A percentile compares a stretch with the other conserved stretches of the same genome.
Evolutionary conservation across 2,329 filamentous ascomycete species (phyloP).

Genomic region (Colletotrichum tanaceti): DNA sequence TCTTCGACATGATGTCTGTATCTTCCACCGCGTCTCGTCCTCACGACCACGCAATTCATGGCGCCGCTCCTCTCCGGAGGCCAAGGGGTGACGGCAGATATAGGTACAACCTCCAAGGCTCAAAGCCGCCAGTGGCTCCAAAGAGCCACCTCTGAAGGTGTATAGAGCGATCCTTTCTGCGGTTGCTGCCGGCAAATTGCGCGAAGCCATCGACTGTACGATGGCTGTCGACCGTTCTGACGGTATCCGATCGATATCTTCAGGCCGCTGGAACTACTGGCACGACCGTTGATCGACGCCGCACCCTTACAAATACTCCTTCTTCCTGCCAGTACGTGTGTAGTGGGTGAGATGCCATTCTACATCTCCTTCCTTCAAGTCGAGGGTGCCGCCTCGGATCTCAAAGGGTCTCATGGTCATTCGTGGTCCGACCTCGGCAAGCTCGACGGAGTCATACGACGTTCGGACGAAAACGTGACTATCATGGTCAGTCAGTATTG

Average conservation of each 20-base stretch:
- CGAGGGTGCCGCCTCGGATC: constrained; percentile 89
- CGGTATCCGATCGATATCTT: neutral
- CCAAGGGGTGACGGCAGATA: neutral
- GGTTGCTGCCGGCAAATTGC: neutral
- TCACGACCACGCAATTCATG: neutral
- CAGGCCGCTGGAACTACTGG: neutral
- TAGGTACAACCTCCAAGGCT: neutral
- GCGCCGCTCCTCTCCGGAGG: neutral
- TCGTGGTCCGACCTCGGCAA: constrained; percentile 82
- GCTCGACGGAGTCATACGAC: constrained; percentile 84
- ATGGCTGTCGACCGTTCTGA: neutral
- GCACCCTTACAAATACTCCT: constrained; percentile 83
- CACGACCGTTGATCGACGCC: neutral
- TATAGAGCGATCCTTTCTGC: neutral
- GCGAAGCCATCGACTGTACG: neutral
- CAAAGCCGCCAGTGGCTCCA: neutral
- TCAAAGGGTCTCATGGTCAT: constrained; percentile 90
- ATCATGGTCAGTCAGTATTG: constrained; percentile 29
- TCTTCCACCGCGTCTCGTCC: neutral
- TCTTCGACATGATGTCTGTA: neutral
- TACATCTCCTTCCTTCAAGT: constrained; percentile 94
- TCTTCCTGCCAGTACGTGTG: constrained; percentile 92
- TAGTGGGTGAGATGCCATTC: constrained; percentile 98
- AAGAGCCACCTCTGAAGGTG: too few species aligned
- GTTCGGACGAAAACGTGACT: constrained; percentile 88